These are phyloP conservation scores for Alternaria solani DNA, from an alignment of 2,329 filamentous ascomycete genomes.

Conservation along the genomic window DNA sequence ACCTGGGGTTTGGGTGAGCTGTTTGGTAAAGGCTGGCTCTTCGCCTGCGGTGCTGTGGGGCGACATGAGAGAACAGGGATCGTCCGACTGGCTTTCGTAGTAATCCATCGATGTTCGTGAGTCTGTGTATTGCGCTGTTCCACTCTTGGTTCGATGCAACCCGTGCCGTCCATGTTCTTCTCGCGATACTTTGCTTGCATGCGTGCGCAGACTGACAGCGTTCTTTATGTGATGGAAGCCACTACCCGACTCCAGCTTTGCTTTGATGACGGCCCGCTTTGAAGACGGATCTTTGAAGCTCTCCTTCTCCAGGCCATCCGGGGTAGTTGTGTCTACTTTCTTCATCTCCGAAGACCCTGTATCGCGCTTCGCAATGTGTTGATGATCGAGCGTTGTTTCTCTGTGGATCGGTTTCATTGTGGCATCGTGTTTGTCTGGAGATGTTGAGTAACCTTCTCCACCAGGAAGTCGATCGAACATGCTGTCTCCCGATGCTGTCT, in stretches of 20 bases:
- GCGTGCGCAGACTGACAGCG: slow-evolving; percentile 69
- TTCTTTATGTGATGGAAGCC: slow-evolving; percentile 87
- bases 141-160: slow-evolving; percentile 33
- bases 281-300: slow-evolving; percentile 64
- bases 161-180: slow-evolving; percentile 42
- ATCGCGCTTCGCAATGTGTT: slow-evolving; percentile 39
- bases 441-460: slow-evolving; percentile 55
- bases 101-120: slow-evolving; percentile 15
- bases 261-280: slow-evolving; percentile 74
- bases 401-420: slow-evolving; percentile 59
- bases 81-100: slow-evolving; percentile 18
- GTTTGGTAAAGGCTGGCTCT: slow-evolving; percentile 44
- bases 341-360: slow-evolving; percentile 40
- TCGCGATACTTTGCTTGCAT: slow-evolving; percentile 52
- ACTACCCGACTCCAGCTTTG: slow-evolving; percentile 79
- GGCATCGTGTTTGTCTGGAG: slow-evolving; percentile 62
- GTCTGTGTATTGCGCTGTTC: slow-evolving; percentile 22
- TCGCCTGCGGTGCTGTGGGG: slow-evolving; percentile 25
- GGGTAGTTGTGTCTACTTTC: slow-evolving; percentile 28
- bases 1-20: slow-evolving; percentile 46
- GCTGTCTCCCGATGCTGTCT: slow-evolving; percentile 55
- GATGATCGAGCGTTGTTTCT: slow-evolving; percentile 54
- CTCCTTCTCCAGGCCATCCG: slow-evolving; percentile 55
- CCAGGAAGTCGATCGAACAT: slow-evolving; percentile 51
- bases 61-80: slow-evolving; percentile 22